Evolutionary conservation across 176 grass and related monocot species (phyloP), one percentile per base, ranked within the genome.

Genomic region (Oryza nivara): DNA sequence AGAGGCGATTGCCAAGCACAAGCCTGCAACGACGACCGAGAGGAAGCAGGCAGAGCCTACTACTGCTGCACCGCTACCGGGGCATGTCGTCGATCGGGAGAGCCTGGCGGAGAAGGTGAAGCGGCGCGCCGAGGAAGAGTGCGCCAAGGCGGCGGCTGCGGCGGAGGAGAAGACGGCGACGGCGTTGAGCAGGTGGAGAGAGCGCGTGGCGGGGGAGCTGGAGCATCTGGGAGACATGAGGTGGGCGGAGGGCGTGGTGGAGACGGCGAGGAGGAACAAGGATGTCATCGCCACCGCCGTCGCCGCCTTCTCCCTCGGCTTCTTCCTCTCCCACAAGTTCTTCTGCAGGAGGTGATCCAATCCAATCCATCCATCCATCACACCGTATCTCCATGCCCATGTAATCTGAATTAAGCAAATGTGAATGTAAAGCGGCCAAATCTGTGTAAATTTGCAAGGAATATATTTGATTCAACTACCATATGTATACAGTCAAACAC

Each of bases 291-390:
- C 69, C 17, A 14, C 11, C 4, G 75, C 64, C 12, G 19, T 66
- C 70, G 70, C 80, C 49, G 80, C 80, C 41, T 83, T 90, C 89
- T 87, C 89, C 0, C 8, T 90, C 17, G 89, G 84, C 17, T 47
- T 87, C 49, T 23, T 87, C 49, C 51, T 90, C 68, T 49, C 89
- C 51, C 52, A 78, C 1, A 90, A 22, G 43, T n/a, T 90, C 75
- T 71, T 64, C 70, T 72, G 20, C 49, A 90, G 84, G 80, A 73
- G 78, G 68, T 82, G 51, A 78, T 35, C 13, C 5, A 22, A 78
- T 35, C 12, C 8, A 30, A 78, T 35, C 12, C 8, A 30, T 28
- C 12, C 8, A 30, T 28, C 3, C 13, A 9, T 12, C 68, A 34
- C 38, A 72, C 17, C 52, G n/a, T n/a, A 6, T 17, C 2, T 58